Evolutionary conservation across 2,329 filamentous ascomycete genomes (phyloP).

Genomic region (Stemphylium beticola): DNA sequence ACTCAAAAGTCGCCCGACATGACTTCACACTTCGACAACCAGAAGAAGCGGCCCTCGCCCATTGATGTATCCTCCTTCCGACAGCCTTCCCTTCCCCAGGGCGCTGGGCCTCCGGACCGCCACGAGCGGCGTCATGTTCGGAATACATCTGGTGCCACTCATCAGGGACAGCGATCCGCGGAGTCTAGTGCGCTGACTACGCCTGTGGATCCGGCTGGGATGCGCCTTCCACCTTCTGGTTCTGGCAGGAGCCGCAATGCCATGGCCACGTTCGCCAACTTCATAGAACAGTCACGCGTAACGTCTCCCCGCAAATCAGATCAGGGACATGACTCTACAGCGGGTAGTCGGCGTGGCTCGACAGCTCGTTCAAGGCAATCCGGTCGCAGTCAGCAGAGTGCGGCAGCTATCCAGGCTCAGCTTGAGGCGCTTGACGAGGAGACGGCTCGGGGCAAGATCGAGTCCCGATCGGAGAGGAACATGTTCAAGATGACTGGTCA

Average conservation of each 20-base stretch:
- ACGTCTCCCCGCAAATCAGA: conserved; percentile 32
- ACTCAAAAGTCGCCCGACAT: conserved; percentile 13
- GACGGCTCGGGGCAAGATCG: conserved; percentile 50
- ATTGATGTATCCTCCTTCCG: conserved; percentile 27
- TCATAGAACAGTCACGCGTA: conserved; percentile 32
- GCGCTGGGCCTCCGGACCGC: conserved; percentile 19
- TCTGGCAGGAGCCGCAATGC: conserved; percentile 26
- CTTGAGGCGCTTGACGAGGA: conserved; percentile 34
- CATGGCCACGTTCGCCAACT: conserved; percentile 29
- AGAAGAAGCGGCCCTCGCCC: conserved; percentile 38
- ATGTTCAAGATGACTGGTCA: conserved; percentile 44
- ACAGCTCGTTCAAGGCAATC: conserved; percentile 34
- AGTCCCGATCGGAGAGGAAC: conserved; percentile 47
- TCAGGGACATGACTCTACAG: conserved; percentile 10
- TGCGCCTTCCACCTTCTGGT: conserved; percentile 19
- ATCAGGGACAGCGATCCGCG: conserved; percentile 9
- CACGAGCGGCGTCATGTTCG: conserved; percentile 13
- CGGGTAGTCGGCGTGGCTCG: conserved; percentile 22
- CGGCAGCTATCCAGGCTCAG: conserved; percentile 16
- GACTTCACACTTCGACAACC: conserved; percentile 18
- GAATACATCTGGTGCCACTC: conserved; percentile 11
- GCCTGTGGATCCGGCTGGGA: conserved; percentile 14
- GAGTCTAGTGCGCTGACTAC: conserved; percentile 19
- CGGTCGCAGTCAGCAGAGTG: conserved; percentile 25
- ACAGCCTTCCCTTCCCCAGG: conserved; percentile 14